A percentile compares a stretch with the other conserved stretches of the same genome.
phyloP scores from a whole-genome alignment of 164 flowering plant genomes.

The Vitis vinifera region ASM3070453v1 NC_081823.1:381001-381500 shows the following conservation, averaged over 20 bases:
- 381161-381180: constrained; percentile 62
- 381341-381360: constrained; percentile 76
- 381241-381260: not conserved
- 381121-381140: constrained; percentile 77
- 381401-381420: not conserved
- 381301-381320: constrained; percentile 96
- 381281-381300: constrained; percentile 59
- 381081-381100: constrained; percentile 98
- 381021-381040: constrained; percentile 37
- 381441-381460: not conserved
- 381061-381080: constrained; percentile 78
- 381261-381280: constrained; percentile 49
- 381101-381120: constrained; percentile 89
- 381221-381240: not conserved
- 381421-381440: not conserved
- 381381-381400: not conserved
- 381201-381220: not conserved
- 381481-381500: not conserved
- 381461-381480: not conserved
- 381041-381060: constrained; percentile 53
- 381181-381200: constrained; percentile 1
- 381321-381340: constrained; percentile 85
- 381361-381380: constrained; percentile 1
- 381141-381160: constrained; percentile 99
- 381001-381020: constrained; percentile 64